Conservation (phyloP, 2,329 filamentous ascomycete species). For the Sphaerostilbella broomeana region DNA sequence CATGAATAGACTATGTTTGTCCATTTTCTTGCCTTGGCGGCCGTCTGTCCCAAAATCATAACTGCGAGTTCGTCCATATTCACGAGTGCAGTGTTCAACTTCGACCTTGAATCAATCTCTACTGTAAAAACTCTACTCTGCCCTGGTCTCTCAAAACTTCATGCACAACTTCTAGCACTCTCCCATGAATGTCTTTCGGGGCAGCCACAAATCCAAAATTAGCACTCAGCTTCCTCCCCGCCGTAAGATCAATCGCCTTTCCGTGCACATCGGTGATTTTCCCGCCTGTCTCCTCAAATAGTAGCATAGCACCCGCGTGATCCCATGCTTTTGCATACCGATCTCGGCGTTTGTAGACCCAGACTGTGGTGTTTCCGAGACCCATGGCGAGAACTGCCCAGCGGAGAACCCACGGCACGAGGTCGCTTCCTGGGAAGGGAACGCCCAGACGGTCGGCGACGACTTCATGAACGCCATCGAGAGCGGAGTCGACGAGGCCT, state of each 20-base stretch:
- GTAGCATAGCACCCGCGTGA: conserved; percentile 52
- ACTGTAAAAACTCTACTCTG: conserved; percentile 19
- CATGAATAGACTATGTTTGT: too few species aligned
- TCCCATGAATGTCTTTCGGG: conserved; percentile 35
- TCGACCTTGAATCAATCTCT: too few species aligned
- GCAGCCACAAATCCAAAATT: conserved; percentile 55
- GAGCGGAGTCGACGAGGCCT: conserved; percentile 40
- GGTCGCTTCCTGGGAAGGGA: conserved; percentile 41
- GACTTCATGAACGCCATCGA: conserved; percentile 40
- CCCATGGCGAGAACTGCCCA: conserved; percentile 49
- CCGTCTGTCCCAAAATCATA: too few species aligned
- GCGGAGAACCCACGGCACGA: conserved; percentile 52
- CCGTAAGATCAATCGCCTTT: conserved; percentile 41
- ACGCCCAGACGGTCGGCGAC: conserved; percentile 38
- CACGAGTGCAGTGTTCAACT: too few species aligned
- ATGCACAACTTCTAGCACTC: conserved; percentile 61
- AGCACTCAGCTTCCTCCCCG: conserved; percentile 40
- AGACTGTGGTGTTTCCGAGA: conserved; percentile 47
- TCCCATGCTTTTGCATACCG: conserved; percentile 53
- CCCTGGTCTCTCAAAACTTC: conserved; percentile 54
- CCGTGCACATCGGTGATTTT: conserved; percentile 49
- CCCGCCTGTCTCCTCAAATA: conserved; percentile 52
- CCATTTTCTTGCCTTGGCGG: too few species aligned
- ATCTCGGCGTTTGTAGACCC: conserved; percentile 46
- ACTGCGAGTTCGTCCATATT: too few species aligned